Base-by-base conservation (phyloP, 2,329 filamentous ascomycete species). In the Drechslerella coelobrocha region DNA sequence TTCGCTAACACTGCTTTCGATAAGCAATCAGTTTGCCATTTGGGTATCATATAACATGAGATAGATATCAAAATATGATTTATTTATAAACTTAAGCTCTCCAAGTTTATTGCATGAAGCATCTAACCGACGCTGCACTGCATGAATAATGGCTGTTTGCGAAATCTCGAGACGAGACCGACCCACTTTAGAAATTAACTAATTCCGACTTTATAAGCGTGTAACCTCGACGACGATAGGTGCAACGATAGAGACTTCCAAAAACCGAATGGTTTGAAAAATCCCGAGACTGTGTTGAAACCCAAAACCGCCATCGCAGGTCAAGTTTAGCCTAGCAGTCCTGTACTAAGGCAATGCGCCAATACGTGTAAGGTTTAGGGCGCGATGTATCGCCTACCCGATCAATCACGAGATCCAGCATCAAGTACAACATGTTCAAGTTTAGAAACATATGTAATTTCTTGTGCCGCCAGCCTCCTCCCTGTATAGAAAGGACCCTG, bases 401-500 rank as follows among this genome's bases (percentile, higher is more conserved):
- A 17, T 41, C 37, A 14, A 41, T 31, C 29, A 31, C 29, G 29
- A 12, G 29, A 31, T 31, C 29, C 6, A 31, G 29, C 12, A 31
- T 31, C 29, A 17, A 45, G 39, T 47, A 26, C 53, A 47, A 45
- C 41, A 47, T 2, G 24, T 47, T 47, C 14, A 37, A 57, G 31
- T 45, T 57, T 57, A 47, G 53, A 57, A 57, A 57, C 39, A 17
- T 47, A 14, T 23, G 27, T 19, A 39, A 50, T 45, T 45, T 45
- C 41, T 19, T 17, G 10, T 14, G 8, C 19, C 54, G 14, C n/a
- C 27, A 31, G 3, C 4, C 41, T 37, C 50, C 50, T 53, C n/a
- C 50, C 50, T 23, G 27, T 51, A 51, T 51, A 27, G 24, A 51
- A 47, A 61, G 37, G 50, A 61, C 59, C 45, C 59, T 47, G 48